phyloP scores from a whole-genome alignment of 2,329 filamentous ascomycete species.

The Verticillium alfalfae region DNA sequence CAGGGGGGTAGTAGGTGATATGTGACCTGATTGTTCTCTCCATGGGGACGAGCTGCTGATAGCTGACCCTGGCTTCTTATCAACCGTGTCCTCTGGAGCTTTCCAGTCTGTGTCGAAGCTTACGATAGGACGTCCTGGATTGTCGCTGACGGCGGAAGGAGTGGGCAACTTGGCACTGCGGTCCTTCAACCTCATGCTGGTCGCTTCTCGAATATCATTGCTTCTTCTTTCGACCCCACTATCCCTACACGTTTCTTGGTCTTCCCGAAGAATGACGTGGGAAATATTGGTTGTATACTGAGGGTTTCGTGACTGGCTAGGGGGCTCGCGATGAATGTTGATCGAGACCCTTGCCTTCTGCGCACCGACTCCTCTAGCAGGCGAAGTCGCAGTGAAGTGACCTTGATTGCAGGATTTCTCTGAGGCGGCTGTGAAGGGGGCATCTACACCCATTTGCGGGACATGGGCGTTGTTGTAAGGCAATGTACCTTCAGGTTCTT shows the following conservation, averaged over 20 bases:
- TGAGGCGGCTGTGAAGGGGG: slow-evolving; percentile 33
- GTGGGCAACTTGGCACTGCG: slow-evolving; percentile 82
- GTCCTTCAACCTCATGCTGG: slow-evolving; percentile 81
- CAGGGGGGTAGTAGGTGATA: slow-evolving; percentile 41
- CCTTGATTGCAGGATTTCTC: slow-evolving; percentile 59
- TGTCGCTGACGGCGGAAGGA: slow-evolving; percentile 86
- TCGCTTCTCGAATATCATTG: slow-evolving; percentile 85
- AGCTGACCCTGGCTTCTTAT: slow-evolving; percentile 46
- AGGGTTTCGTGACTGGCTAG: slow-evolving; percentile 76
- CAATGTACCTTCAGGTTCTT: slow-evolving; percentile 62
- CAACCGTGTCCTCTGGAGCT: slow-evolving; percentile 63
- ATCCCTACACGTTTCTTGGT: background rate
- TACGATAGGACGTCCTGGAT: slow-evolving; percentile 87
- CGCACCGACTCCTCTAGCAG: slow-evolving; percentile 30
- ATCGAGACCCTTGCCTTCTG: slow-evolving; percentile 26
- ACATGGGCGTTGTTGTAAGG: slow-evolving; percentile 12
- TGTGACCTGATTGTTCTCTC: slow-evolving; percentile 33
- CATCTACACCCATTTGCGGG: background rate
- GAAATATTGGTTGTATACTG: slow-evolving; percentile 66
- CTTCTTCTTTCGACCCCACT: slow-evolving; percentile 71
- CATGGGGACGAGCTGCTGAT: background rate
- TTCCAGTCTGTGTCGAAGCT: slow-evolving; percentile 89
- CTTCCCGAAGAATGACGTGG: slow-evolving; percentile 29
- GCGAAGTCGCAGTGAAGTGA: slow-evolving; percentile 41
- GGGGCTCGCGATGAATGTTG: slow-evolving; percentile 81